Percentiles rank a stretch among this genome's conserved stretches.
Evolutionary conservation across 129 eudicot genomes (phyloP).

Genomic region (Pittosporum tobira): DNA sequence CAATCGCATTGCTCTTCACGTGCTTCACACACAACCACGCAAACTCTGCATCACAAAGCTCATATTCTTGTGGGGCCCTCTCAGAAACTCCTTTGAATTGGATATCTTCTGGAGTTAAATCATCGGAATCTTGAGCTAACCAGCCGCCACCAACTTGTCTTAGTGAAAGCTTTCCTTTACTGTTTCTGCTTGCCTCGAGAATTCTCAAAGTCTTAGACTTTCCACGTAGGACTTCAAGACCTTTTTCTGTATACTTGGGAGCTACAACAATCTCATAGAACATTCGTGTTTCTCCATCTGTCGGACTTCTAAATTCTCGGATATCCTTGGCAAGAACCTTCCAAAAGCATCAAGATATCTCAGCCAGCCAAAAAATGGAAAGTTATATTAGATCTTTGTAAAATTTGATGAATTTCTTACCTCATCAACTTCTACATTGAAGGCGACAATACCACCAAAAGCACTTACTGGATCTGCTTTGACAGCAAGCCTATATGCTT

Average conservation of each 20-base stretch:
- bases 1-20: constrained; percentile 94
- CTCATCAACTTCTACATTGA: constrained; percentile 90
- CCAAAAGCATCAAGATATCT: constrained; percentile 1
- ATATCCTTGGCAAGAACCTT: constrained; percentile 91
- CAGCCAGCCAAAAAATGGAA: background rate
- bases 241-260: constrained; percentile 69
- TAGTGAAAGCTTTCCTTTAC: constrained; percentile 71
- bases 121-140: constrained; percentile 94
- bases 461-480: constrained; percentile 98
- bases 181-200: constrained; percentile 85
- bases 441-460: constrained; percentile 98
- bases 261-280: constrained; percentile 96
- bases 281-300: constrained; percentile 94
- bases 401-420: constrained; percentile 21
- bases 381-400: background rate
- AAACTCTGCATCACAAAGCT: constrained; percentile 71
- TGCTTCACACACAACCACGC: constrained; percentile 98
- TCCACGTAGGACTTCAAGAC: constrained; percentile 92
- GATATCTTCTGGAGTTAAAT: constrained; percentile 79
- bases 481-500: constrained; percentile 91
- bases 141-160: constrained; percentile 99
- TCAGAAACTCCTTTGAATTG: constrained; percentile 53
- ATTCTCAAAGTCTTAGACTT: constrained; percentile 89
- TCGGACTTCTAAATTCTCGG: constrained; percentile 95
- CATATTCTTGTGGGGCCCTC: constrained; percentile 49